Percentiles rank a stretch among this genome's conserved stretches.
These are phyloP conservation scores for Linnemannia zychae DNA, from an alignment of 192 early-diverging fungal species.

Conservation along the genomic window DNA sequence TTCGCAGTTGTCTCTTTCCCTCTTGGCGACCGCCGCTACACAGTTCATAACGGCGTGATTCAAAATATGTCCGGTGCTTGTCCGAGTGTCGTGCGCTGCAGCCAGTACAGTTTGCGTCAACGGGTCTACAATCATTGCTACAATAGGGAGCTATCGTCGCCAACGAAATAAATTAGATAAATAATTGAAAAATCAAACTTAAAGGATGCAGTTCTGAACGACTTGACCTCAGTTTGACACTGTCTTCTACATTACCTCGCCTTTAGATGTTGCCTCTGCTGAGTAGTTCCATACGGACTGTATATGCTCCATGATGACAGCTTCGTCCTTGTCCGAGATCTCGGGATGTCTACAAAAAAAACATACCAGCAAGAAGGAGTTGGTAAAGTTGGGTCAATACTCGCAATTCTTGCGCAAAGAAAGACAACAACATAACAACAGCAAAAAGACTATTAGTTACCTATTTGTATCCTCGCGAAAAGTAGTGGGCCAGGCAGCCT, in stretches of 20 bases:
- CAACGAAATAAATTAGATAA: background rate
- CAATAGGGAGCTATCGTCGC: slow-evolving; percentile 48
- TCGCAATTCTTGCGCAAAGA: background rate
- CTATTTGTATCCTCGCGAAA: slow-evolving; percentile 72
- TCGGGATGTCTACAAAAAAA: slow-evolving; percentile 46
- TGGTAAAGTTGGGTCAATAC: background rate
- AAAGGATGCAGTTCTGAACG: too few relatives aligned
- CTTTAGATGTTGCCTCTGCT: slow-evolving; percentile 35
- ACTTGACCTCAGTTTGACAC: background rate
- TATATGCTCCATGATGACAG: slow-evolving; percentile 58
- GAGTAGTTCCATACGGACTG: slow-evolving; percentile 31
- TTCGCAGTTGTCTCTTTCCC: slow-evolving; percentile 59
- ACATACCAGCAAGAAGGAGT: background rate
- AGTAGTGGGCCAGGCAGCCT: slow-evolving; percentile 82
- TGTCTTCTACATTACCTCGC: slow-evolving; percentile 43
- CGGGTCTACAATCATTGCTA: slow-evolving; percentile 71
- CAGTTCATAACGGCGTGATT: slow-evolving; percentile 87
- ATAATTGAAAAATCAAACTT: background rate
- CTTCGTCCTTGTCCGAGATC: slow-evolving; percentile 57
- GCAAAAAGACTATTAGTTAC: background rate
- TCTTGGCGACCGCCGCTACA: slow-evolving; percentile 72
- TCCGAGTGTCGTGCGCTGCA: slow-evolving; percentile 62
- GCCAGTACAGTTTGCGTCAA: slow-evolving; percentile 62
- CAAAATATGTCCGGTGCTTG: slow-evolving; percentile 70
- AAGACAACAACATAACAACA: background rate